Base-by-base conservation (phyloP, 2,329 filamentous ascomycete genomes). In the Magnaporthales sp. region DNA sequence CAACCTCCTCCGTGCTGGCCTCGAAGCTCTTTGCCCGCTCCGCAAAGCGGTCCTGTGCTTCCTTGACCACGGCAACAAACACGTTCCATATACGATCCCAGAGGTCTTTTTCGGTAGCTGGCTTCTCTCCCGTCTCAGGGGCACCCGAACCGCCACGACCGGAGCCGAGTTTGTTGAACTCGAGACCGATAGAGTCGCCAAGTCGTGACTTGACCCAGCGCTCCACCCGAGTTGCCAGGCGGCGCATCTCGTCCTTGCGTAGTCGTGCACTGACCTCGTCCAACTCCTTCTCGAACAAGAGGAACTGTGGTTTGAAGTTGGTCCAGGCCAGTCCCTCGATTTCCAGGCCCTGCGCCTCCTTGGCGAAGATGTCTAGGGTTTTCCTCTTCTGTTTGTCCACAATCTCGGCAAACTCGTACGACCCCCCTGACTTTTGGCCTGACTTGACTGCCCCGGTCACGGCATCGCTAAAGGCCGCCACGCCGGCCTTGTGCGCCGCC, bases 41-140 rank as follows among this genome's bases (percentile, higher is more conserved):
- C 0, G 90, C 87, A 77, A 98, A 98, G 66, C 93, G 87, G 30
- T 82, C 83, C 77, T 97, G 92, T 11, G 95, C 94, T 74, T 97
- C 92, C 66, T 86, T 84, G 22, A 98, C 93, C 9, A 93, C 91
- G 13, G 87, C 85, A 7, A 86, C 89, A 74, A 99, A 99, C 46
- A 92, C 86, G 32, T 79, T 86, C 95, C 95, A 99, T 73, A 99
- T 90, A 54, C 94, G 89, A 75, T 99, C 95, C 95, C 96, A 99
- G 19, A 99, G 87, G 66, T 93, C 90, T 75, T 91, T 93, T 77
- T 98, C 94, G 0, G 85, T 80, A 0, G 82, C 74, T 1, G 90
- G 88, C 77, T 90, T 92, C 67, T 92, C 89, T 1, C 89, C 91
- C 4, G 84, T 82, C 73, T 93, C 92, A 0, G 93, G 91, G 0